Base-by-base conservation (phyloP, 1,139 yeast species). In the Geotrichum fermentans region DNA sequence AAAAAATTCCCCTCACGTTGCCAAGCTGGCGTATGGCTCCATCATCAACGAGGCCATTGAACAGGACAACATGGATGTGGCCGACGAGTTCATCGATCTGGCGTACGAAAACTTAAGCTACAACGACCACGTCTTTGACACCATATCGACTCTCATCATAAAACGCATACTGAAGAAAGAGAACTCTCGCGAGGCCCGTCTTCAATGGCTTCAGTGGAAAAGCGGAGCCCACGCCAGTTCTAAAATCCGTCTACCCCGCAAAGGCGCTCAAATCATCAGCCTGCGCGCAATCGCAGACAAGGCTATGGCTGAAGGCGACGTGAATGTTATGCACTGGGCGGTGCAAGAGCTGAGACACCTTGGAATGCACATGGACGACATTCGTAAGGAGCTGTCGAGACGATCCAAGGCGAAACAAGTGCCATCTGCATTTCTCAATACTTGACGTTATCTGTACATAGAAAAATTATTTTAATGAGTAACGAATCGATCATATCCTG, bases 1-100 rank as follows among this genome's bases (percentile, higher is more conserved):
- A 47, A 39, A 48, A 33, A 36, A 37, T 47, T 34, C 55, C 22
- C 48, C 51, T 24, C 14, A 35, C 37, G 40, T 53, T 33, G 52
- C 52, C 37, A 29, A 40, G 20, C 16, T 43, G 30, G 47, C 53
- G 2, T 46, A 48, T 14, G 45, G 49, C 13, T 38, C 47, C 16
- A 48, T 53, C 17, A 29, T 45, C 18, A 48, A 47, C 21, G 43
- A 40, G 13, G 57, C 60, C 7, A 54, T 57, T 17, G 51, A 54
- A 14, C 28, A 43, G 14, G 33, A 38, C 17, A 39, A 56, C 26
- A 17, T 41, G 30, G 46, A 18, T 1, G 28, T 50, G 13, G 50
- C 47, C 14, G 40, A 47, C 22, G 54, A 50, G 38, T 54, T 54
- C 29, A 45, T 54, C 14, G 39, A 50, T 18, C 24, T 50, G 18